Evolutionary conservation across 352 stramenopile species (phyloP), one percentile per base, ranked within the genome.

Genomic region (Globisporangium okanoganense): DNA sequence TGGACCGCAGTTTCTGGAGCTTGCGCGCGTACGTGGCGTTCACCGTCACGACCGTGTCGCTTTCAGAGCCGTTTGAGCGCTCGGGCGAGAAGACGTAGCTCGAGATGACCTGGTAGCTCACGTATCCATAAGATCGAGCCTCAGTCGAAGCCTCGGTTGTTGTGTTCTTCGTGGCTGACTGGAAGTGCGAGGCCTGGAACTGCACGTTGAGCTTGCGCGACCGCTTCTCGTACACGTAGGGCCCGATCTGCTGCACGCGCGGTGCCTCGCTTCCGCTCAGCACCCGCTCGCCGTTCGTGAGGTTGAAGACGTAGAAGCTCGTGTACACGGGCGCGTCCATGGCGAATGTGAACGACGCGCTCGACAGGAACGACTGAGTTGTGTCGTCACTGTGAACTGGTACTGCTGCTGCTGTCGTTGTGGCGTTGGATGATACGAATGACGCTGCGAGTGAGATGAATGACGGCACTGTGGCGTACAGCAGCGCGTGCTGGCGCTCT

Each of bases 271-370:
- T 56, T 0, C 79, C 76, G 2, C 45, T 38, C 0, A 90, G 52
- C 33, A 92, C 60, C 10, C 63, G 61, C n/a, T 45, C 58, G 4
- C 57, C 69, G 50, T 92, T 90, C 2, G 79, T 87, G 67, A 92
- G 63, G 45, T 92, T 92, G 68, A 77, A 90, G 9, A 89, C 59
- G 57, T 88, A 91, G 31, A 89, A 83, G 56, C 79, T 87, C 29
- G 70, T 65, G 58, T 75, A 78, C 48, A 72, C 68, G 0, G 76
- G 76, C 20, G 72, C 79, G 57, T 86, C 73, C 64, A 89, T 85
- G 2, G 70, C 67, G 45, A 70, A 69, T 22, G 60, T 71, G 33
- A 85, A 82, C 29, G 55, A 60, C 20, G 65, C 61, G 49, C 55
- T 79, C 57, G n/a, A 48, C 4, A 60, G 64, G 68, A 66, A 79